These are phyloP conservation scores for Botrytis medusae DNA, from an alignment of 2,329 filamentous ascomycete genomes.

Conservation along the genomic window DNA sequence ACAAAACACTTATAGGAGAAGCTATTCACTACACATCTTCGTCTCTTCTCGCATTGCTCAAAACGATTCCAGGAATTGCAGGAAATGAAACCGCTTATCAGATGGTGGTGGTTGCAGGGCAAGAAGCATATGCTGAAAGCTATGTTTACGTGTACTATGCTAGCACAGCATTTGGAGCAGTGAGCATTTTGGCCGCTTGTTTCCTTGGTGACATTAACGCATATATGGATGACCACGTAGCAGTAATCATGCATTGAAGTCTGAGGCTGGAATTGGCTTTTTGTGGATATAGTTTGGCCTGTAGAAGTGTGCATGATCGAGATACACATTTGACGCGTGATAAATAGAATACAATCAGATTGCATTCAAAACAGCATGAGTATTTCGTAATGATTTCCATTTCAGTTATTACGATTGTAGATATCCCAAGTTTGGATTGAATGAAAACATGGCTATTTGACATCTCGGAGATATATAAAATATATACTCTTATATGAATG, in stretches of 20 bases:
- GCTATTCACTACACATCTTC: conserved; percentile 41
- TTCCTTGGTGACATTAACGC: conserved; percentile 58
- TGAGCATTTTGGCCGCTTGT: conserved; percentile 54
- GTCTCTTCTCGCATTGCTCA: conserved; percentile 43
- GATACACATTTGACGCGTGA: not conserved
- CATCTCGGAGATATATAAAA: not conserved
- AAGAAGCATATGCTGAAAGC: conserved; percentile 34
- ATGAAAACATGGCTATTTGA: not conserved
- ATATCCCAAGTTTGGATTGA: not conserved
- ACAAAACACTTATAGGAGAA: conserved; percentile 46
- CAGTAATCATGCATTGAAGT: conserved; percentile 19
- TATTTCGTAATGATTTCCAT: not conserved
- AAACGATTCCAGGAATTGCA: conserved; percentile 42
- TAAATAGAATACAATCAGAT: not conserved
- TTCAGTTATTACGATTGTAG: not conserved
- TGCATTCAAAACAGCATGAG: not conserved
- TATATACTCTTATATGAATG: not conserved
- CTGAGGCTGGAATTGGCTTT: not conserved
- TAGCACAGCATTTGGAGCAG: conserved; percentile 59
- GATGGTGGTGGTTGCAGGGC: conserved; percentile 52
- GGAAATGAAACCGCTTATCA: conserved; percentile 50
- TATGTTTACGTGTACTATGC: conserved; percentile 35
- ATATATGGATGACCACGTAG: conserved; percentile 42
- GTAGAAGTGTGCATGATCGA: not conserved
- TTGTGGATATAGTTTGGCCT: not conserved